These are phyloP conservation scores for Populus hybrid DNA, from an alignment of 441 rosid species.

Conservation along the genomic window DNA sequence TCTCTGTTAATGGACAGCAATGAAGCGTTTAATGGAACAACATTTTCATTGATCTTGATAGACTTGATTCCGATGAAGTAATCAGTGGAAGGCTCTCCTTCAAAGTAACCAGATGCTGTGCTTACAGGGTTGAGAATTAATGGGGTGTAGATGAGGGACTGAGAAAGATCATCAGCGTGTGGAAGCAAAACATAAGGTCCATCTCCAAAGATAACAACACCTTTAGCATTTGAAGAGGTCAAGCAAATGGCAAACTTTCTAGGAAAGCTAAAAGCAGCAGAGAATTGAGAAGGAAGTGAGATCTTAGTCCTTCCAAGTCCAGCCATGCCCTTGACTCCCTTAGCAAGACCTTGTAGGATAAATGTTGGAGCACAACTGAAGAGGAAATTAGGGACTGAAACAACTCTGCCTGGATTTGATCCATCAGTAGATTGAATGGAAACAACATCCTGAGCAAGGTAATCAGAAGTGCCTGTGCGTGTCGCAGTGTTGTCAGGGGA, in stretches of 20 bases:
- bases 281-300: conserved; percentile 28
- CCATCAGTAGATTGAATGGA: conserved; percentile 21
- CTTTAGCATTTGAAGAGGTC: conserved; percentile 10
- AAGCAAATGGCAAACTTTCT: conserved; percentile 33
- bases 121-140: conserved; percentile 30
- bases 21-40: conserved; percentile 17
- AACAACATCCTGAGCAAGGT: conserved; percentile 19
- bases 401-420: conserved; percentile 11
- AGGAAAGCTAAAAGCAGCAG: conserved; percentile 23
- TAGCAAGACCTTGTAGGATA: conserved; percentile 22
- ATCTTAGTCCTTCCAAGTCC: conserved; percentile 31
- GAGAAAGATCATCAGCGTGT: conserved; percentile 14
- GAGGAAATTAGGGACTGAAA: conserved; percentile 14
- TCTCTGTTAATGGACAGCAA: conserved; percentile 27
- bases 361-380: conserved; percentile 22
- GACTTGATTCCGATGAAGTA: conserved; percentile 42
- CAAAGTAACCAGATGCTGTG: conserved; percentile 9
- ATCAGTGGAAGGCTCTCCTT: conserved; percentile 24
- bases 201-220: conserved; percentile 24
- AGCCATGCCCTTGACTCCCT: conserved; percentile 28
- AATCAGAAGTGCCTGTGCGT: conserved; percentile 2
- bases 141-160: conserved; percentile 27
- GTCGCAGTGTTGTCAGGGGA: conserved; percentile 9
- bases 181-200: conserved; percentile 27
- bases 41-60: conserved; percentile 28